These are phyloP conservation scores for Micromonas commoda DNA, from an alignment of 139 green algal genomes.

Conservation along the genomic window DNA sequence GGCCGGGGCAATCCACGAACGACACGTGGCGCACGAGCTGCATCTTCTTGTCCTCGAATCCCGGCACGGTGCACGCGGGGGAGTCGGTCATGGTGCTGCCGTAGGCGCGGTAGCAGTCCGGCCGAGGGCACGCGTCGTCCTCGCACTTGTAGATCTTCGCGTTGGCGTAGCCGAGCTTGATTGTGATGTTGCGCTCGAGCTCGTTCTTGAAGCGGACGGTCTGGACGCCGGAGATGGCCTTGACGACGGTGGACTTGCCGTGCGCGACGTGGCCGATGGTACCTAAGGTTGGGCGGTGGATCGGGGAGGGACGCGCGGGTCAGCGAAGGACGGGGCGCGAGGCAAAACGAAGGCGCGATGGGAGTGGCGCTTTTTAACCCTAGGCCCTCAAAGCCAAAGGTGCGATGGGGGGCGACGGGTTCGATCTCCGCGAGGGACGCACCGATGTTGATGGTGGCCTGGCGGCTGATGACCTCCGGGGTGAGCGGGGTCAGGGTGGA, in stretches of 20 bases:
- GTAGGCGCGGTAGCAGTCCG: constrained; percentile 69
- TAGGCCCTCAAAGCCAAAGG: not conserved
- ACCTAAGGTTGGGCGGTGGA: constrained; percentile 47
- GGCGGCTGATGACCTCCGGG: constrained; percentile 94
- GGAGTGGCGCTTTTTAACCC: not conserved
- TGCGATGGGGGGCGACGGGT: not conserved
- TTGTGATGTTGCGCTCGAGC: constrained; percentile 99
- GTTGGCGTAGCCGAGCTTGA: constrained; percentile 99
- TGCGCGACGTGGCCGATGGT: constrained; percentile 99
- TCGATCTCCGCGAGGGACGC: constrained; percentile 9
- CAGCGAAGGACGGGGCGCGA: not conserved
- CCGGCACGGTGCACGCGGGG: constrained; percentile 64
- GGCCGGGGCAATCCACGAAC: constrained; percentile 98
- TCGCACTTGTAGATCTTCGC: constrained; percentile 97
- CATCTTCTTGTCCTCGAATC: constrained; percentile 76
- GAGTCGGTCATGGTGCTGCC: constrained; percentile 81
- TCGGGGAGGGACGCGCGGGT: not conserved
- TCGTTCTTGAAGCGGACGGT: constrained; percentile 99
- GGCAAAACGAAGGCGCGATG: not conserved
- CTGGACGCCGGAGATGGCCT: constrained; percentile 97
- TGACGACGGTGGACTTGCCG: constrained; percentile 99
- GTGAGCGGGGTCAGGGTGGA: constrained; percentile 83
- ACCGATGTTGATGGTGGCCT: constrained; percentile 99
- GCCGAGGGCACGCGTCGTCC: constrained; percentile 70
- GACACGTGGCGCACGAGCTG: constrained; percentile 92